Evolutionary conservation across 1,284 basidiomycete species (phyloP), one percentile per base, ranked within the genome.

Genomic region (Papiliotrema fonsecae): DNA sequence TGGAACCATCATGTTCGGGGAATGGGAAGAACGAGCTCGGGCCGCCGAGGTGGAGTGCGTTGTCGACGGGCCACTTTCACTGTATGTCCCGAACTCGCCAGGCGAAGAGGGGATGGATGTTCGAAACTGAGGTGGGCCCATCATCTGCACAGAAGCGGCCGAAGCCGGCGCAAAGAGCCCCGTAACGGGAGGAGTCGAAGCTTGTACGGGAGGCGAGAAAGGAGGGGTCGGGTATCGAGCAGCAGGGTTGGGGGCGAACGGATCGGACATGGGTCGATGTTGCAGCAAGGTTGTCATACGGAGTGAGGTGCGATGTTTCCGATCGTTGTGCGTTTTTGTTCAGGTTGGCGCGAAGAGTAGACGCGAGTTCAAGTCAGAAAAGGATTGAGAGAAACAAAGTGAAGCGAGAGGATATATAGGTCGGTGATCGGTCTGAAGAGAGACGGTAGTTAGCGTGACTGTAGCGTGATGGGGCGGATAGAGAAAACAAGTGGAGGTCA

Each of bases 201-300:
- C 52, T 47, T 66, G 62, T 9, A 61, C 42, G 31, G 61, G 59
- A 10, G 60, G 62, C 1, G 63, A 59, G 16, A 58, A 55, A 31
- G 58, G 55, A 3, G 54, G 52, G 6, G 53, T 39, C 1, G 60
- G n/a, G 27, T 52, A 58, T 32, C 52, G 49, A 22, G 40, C 28
- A 14, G 48, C 49, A 26, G 52, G 37, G 36, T 45, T 45, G 14
- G 36, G 38, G 50, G 63, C 57, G 49, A 65, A 65, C 5, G 63
- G 63, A 44, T 64, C 64, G 47, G 62, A 50, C 54, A 58, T 56
- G n/a, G 61, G 60, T 31, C 35, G 32, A 36, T 59, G 61, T 14
- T 51, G 46, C 11, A 62, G 50, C 26, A 65, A 56, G 31, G 61
- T 55, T 35, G 63, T 65, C 63, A 65, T 65, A 54, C 9, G 47